Evolutionary conservation across 108 stramenopile genomes (phyloP).

Genomic region (Seminavis robusta): DNA sequence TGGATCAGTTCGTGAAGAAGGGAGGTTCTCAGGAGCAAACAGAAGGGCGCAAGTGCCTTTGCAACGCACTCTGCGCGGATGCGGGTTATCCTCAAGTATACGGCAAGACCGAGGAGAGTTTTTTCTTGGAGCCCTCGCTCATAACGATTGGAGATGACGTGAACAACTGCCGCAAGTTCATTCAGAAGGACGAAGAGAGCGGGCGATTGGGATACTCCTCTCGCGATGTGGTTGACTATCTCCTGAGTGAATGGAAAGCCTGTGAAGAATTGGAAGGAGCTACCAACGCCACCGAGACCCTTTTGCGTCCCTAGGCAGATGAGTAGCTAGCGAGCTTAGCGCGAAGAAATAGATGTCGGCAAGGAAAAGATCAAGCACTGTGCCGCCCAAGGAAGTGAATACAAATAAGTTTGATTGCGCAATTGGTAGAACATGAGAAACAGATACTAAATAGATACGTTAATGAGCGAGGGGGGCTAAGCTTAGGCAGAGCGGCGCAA

Average conservation of each 20-base stretch:
- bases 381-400: no score
- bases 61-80: conserved; percentile 51
- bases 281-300: no score
- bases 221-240: conserved; percentile 35
- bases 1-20: conserved; percentile 30
- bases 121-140: conserved; percentile 21
- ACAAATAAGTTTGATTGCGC: no score
- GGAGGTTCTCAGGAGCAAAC: conserved; percentile 36
- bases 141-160: conserved; percentile 48
- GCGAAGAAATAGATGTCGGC: no score
- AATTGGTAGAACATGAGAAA: no score
- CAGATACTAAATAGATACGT: no score
- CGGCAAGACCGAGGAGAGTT: conserved; percentile 2
- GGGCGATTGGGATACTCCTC: conserved; percentile 34
- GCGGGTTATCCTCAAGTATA: conserved; percentile 45
- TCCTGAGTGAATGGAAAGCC: conserved; percentile 33
- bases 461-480: no score
- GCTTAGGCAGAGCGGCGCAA: no score
- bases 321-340: no score
- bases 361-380: no score
- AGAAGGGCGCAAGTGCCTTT: conserved; percentile 43
- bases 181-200: conserved; percentile 32
- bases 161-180: conserved; percentile 20
- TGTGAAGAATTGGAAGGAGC: no score
- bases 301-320: no score